Base-by-base conservation (phyloP, 129 eudicot genomes). In the Sambucus nigra region DNA sequence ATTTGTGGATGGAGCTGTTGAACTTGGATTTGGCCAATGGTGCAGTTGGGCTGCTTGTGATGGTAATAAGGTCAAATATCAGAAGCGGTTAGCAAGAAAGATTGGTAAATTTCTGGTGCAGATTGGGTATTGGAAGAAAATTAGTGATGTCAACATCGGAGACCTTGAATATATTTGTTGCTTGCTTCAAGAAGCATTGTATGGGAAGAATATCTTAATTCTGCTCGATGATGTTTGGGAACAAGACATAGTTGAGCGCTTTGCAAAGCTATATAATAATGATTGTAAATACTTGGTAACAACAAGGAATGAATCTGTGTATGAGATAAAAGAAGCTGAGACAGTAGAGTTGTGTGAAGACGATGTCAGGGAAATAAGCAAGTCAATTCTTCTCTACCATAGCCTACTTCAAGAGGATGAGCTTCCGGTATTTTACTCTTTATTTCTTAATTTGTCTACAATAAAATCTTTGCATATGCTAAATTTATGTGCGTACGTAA, bases 211-310 rank as follows among this genome's bases (percentile, higher is more conserved):
- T n/a, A n/a, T n/a, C n/a, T n/a, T n/a, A n/a, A n/a, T n/a, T n/a
- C n/a, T n/a, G n/a, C n/a, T n/a, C n/a, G n/a, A n/a, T 59, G 66
- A 47, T 47, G 67, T 61, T n/a, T 61, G 67, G 67, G 67, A 61
- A 49, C 67, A 61, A 61, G 67, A 61, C 55, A 61, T 61, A 27
- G 67, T 61, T 38, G 67, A 61, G 29, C 67, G 58, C 0, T 61
- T 61, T 35, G 57, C 48, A 61, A 61, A 49, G 58, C 21, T 61
- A 35, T 61, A 61, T 49, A 46, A 61, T 47, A 61, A 61, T 33
- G 31, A 49, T 18, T 61, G 67, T 24, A 61, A 51, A 50, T 61
- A 61, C 49, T 16, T 61, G 49, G 67, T 61, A 23, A 61, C 57
- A 3, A 61, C 57, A 13, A 61, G 67, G 56, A 50, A 61, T 49